Conservation (phyloP, 331 rosid species). For the Malus hybrid region DNA sequence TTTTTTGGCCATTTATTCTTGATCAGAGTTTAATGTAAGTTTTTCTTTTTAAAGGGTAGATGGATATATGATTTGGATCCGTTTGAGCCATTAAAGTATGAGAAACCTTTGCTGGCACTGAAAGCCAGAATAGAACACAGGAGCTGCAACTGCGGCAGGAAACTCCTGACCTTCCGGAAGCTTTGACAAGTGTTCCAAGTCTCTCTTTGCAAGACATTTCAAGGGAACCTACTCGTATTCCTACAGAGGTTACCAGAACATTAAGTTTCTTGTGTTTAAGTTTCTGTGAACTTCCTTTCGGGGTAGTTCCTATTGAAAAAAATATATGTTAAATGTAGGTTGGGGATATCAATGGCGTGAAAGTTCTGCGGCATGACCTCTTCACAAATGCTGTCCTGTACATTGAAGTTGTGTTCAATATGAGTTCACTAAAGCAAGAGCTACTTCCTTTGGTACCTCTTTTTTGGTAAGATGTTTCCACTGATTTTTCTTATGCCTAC, state of each 20-base stretch:
- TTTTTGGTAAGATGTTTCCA: constrained; percentile 61
- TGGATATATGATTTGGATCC: constrained; percentile 99
- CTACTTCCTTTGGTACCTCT: constrained; percentile 87
- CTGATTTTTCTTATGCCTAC: background rate
- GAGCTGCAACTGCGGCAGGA: constrained; percentile 86
- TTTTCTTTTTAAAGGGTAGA: constrained; percentile 58
- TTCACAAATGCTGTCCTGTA: constrained; percentile 95
- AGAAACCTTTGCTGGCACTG: constrained; percentile 76
- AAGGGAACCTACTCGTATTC: constrained; percentile 78
- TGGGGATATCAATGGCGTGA: constrained; percentile 76
- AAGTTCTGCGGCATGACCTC: constrained; percentile 84
- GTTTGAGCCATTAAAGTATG: constrained; percentile 87
- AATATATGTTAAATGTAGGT: constrained; percentile 43
- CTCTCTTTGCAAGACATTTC: constrained; percentile 88
- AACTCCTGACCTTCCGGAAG: constrained; percentile 97
- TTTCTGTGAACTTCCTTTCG: constrained; percentile 14
- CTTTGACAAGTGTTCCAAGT: constrained; percentile 83
- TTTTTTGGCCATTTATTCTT: constrained; percentile 2
- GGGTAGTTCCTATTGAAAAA: background rate
- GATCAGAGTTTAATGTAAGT: background rate
- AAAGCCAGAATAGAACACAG: constrained; percentile 81
- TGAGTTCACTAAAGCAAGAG: constrained; percentile 82
- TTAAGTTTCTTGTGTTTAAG: constrained; percentile 11
- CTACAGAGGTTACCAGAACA: constrained; percentile 52
- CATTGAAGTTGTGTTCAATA: constrained; percentile 78